Base-by-base conservation (phyloP, 371 early-diverging fungal genomes). In the Mortierella sp. region DNA sequence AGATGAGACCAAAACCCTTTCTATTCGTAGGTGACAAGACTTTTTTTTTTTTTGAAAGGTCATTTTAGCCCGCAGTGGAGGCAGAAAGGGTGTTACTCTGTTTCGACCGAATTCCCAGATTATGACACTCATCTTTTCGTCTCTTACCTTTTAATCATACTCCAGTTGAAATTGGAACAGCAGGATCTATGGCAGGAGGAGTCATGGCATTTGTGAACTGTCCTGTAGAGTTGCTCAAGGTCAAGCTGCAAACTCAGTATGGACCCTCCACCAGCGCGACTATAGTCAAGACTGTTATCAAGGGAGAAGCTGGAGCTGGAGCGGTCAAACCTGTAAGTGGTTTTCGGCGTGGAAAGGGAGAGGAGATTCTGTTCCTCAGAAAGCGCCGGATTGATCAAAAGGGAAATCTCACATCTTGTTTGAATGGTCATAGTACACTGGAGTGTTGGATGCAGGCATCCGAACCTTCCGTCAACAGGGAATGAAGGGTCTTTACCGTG, bases 201-300 rank as follows among this genome's bases (percentile, higher is more conserved):
- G 93, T 91, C 57, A 95, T 93, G 87, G 82, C 95, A 1, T 92
- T 94, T 64, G 82, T 94, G 64, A 93, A 91, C 66, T 91, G 93
- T 59, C 96, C 95, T 13, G 89, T 95, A 39, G 95, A 95, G 64
- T 76, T 93, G 41, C 74, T 95, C 49, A 95, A 95, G 74, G 92
- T 95, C 69, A 90, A 89, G 65, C 79, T 95, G 47, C 95, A 95
- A 78, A 90, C 92, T 0, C 94, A 94, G 76, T 81, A 84, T 62
- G 64, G 69, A n/a, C 71, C 82, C 12, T 81, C 84, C 47, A 28
- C 64, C 12, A 64, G 69, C 24, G 46, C 62, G 14, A 31, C 48
- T 21, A 58, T 54, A 34, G 48, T 55, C 23, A 28, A 54, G 16
- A 16, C 19, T 14, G 45, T 16, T 19, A 16, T 19, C 14, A 28